Evolutionary conservation across 1,284 basidiomycete species (phyloP).

Genomic region (Cutaneotrichosporon cavernicola): DNA sequence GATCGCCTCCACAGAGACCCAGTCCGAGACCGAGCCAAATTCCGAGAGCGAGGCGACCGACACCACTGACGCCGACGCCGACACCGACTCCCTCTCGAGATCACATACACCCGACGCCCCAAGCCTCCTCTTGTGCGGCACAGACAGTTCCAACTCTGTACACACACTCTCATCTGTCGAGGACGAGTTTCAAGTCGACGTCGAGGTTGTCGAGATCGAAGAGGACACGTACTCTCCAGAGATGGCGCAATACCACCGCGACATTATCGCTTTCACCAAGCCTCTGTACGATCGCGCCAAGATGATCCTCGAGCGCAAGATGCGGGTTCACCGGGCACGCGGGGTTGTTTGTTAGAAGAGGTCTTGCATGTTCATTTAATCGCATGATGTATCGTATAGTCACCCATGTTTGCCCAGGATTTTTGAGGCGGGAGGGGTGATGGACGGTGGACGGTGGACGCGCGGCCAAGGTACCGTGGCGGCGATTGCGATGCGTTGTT

Average conservation of each 20-base stretch:
- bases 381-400: conserved; percentile 1
- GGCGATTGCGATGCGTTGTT: neutral
- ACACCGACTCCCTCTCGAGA: neutral
- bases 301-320: neutral
- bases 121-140: conserved; percentile 1
- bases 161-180: neutral
- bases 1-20: neutral
- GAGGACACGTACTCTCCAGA: neutral
- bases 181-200: neutral
- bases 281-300: conserved; percentile 7
- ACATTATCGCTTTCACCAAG: conserved; percentile 1
- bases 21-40: neutral
- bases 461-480: neutral
- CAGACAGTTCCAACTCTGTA: neutral
- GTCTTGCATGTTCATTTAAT: conserved; percentile 1
- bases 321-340: neutral
- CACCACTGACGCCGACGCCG: neutral
- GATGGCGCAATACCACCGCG: conserved; percentile 4
- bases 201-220: neutral
- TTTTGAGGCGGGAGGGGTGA: too few species aligned
- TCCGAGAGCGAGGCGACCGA: conserved; percentile 1
- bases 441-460: too few species aligned
- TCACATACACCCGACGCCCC: conserved; percentile 5
- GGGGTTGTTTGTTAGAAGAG: neutral
- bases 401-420: neutral